Base-by-base conservation (phyloP, 176 grass and related monocot genomes). In the Avena atlantica region DNA sequence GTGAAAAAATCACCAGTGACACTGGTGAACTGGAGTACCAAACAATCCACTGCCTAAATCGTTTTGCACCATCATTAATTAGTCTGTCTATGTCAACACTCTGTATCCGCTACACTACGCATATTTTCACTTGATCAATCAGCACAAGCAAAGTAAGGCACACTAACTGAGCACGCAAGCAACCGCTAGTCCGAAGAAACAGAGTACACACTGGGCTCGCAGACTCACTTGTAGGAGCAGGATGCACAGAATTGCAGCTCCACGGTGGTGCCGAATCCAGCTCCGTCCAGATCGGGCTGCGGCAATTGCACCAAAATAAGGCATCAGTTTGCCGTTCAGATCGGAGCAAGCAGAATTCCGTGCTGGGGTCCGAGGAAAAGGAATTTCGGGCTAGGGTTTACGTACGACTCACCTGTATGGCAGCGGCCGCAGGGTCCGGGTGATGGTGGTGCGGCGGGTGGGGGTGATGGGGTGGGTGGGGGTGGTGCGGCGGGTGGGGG, bases 171-270 rank as follows among this genome's bases (percentile, higher is more conserved):
- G 16, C 51, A 36, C 78, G 19, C 19, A 62, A 78, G n/a, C 51
- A 51, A 31, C 50, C 37, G 61, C 27, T 8, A 36, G 37, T 4
- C 13, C 64, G 2, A 0, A 31, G 25, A 12, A 25, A 66, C 63
- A 34, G 12, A 55, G 14, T 37, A 50, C 59, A 71, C 55, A 5
- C 10, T 86, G 44, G 37, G 51, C 78, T 40, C 4, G 37, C 42
- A 49, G 24, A 66, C 65, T 90, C 63, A 98, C 96, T 55, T 92
- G 70, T 98, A 98, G 67, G 96, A 96, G 87, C 96, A 98, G 69
- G 96, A 96, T 12, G 91, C 93, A 1, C 96, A 98, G 75, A 98
- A 98, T 50, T 96, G 91, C 65, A 98, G 70, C 79, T 94, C 96
- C 36, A 98, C 85, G 12, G 89, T 98, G 11, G 85, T 75, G 44